Evolutionary conservation across 169 alveolate genomes (phyloP).

Genomic region (Fabrea salina): DNA sequence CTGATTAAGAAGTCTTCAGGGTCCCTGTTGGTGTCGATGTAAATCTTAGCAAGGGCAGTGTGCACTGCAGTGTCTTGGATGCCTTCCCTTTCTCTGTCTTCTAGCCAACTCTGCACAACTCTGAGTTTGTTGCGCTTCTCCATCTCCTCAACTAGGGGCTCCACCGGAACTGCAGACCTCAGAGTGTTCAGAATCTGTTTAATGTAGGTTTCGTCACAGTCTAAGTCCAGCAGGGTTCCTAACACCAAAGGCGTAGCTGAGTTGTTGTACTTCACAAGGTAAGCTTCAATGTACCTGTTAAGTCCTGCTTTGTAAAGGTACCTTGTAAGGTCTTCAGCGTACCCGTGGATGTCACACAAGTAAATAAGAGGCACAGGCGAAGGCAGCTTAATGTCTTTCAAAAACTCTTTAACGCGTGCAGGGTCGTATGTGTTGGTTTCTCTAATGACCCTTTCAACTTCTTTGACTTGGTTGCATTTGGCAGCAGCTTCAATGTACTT

Average conservation of each 20-base stretch:
- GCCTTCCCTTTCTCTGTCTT: constrained; percentile 97
- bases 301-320: constrained; percentile 95
- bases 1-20: constrained; percentile 95
- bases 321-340: constrained; percentile 96
- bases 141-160: constrained; percentile 95
- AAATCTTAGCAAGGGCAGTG: constrained; percentile 98
- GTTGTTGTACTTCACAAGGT: constrained; percentile 94
- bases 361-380: constrained; percentile 98
- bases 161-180: constrained; percentile 93
- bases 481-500: constrained; percentile 98
- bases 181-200: constrained; percentile 91
- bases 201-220: constrained; percentile 96
- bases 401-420: constrained; percentile 93
- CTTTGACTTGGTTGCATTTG: constrained; percentile 93
- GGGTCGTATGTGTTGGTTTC: constrained; percentile 96
- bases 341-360: constrained; percentile 98
- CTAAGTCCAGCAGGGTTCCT: constrained; percentile 97
- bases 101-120: constrained; percentile 95
- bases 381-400: constrained; percentile 93
- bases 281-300: constrained; percentile 96
- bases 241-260: constrained; percentile 96
- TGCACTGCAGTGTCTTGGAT: constrained; percentile 94
- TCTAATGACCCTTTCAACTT: constrained; percentile 95
- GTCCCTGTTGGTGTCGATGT: constrained; percentile 94
- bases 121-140: constrained; percentile 96